Evolutionary conservation across 345 rosid species (phyloP), one percentile per base, ranked within the genome.

Genomic region (Hypericum perforatum): DNA sequence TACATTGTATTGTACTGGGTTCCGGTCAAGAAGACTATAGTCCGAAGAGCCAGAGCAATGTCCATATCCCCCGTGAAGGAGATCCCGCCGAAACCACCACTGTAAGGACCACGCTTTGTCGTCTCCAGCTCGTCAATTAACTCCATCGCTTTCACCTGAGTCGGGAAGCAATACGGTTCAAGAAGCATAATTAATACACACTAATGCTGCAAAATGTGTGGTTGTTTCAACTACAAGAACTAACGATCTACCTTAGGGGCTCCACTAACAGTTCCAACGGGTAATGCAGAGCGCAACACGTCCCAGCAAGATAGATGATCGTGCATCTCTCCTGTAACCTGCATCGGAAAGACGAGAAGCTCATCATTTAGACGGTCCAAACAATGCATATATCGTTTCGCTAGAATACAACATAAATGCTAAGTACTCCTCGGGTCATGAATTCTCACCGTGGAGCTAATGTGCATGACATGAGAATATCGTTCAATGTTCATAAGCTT

Each of bases 391-490:
- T 5, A n/a, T n/a, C n/a, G n/a, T n/a, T n/a, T n/a, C n/a, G n/a
- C n/a, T 1, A 22, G 32, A 22, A 22, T 22, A 22, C 32, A n/a
- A n/a, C n/a, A n/a, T n/a, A n/a, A n/a, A n/a, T n/a, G n/a, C n/a
- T n/a, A n/a, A n/a, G n/a, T n/a, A n/a, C n/a, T 16, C 16, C 11
- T 15, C 38, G 42, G 46, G 2, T 22, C 14, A 46, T 8, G 11
- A 11, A n/a, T 45, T 44, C 84, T 72, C 53, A 87, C 98, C 59
- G 90, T 91, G 14, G 98, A 85, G 79, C 98, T 91, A 51, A 91
- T 87, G 69, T 91, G 96, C 98, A 87, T 87, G 41, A 91, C 96
- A 70, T 87, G 96, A 37, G 95, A 87, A 57, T 85, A 87, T 14
- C 83, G 78, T 63, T 87, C 98, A 55, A 87, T 63, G 70, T 85